phyloP scores from a whole-genome alignment of 768 basidiomycete genomes.

The Pulveroboletus sp. region DNA sequence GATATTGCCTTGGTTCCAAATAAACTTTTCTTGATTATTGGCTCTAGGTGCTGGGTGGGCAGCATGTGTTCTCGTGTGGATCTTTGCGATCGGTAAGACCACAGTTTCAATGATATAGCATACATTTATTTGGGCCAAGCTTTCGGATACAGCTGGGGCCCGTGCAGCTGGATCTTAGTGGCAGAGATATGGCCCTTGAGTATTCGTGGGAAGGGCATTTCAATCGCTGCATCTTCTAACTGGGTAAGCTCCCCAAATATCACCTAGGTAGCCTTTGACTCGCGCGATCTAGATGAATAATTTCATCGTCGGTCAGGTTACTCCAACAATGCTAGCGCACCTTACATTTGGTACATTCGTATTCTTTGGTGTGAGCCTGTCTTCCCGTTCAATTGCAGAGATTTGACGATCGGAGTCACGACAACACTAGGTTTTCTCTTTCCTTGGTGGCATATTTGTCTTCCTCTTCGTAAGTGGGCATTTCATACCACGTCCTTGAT shows the following conservation, averaged over 20 bases:
- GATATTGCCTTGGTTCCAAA: neutral
- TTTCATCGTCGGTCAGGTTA: slow-evolving; percentile 57
- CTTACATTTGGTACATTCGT: slow-evolving; percentile 72
- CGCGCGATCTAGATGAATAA: slow-evolving; percentile 60
- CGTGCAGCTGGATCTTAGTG: slow-evolving; percentile 75
- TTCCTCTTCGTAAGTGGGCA: slow-evolving; percentile 51
- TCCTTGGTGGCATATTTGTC: slow-evolving; percentile 67
- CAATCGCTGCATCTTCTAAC: slow-evolving; percentile 73
- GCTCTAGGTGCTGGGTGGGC: slow-evolving; percentile 64
- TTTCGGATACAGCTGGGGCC: slow-evolving; percentile 80
- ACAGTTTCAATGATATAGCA: neutral
- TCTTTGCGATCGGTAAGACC: slow-evolving; percentile 61
- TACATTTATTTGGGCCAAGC: slow-evolving; percentile 25
- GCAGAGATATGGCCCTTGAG: slow-evolving; percentile 74
- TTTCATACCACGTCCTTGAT: neutral
- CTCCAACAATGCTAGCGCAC: slow-evolving; percentile 67
- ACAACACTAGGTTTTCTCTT: slow-evolving; percentile 54
- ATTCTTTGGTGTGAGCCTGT: slow-evolving; percentile 60
- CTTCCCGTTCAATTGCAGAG: neutral
- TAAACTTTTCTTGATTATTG: slow-evolving; percentile 1
- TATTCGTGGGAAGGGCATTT: slow-evolving; percentile 72
- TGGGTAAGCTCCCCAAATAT: slow-evolving; percentile 44
- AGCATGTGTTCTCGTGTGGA: slow-evolving; percentile 69
- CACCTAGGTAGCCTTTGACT: neutral
- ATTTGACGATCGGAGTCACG: too few species aligned